phyloP scores from a whole-genome alignment of 2,329 filamentous ascomycete genomes.

The Coniella vitis region DNA sequence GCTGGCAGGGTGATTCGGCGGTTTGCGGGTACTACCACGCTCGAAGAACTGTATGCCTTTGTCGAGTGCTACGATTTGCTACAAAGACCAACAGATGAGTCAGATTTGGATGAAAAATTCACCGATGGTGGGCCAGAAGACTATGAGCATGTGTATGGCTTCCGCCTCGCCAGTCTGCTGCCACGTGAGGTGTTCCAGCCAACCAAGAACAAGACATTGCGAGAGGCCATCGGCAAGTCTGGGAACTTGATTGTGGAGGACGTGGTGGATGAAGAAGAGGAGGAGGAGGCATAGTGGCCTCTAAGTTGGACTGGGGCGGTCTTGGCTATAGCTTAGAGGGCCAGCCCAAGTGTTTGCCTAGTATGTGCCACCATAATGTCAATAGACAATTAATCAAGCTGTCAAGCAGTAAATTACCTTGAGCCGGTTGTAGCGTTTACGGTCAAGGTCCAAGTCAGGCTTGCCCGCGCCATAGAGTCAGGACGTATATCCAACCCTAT shows the following conservation, averaged over 20 bases:
- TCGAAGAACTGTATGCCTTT: conserved; percentile 93
- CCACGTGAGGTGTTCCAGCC: conserved; percentile 75
- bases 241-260: conserved; percentile 85
- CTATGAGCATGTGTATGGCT: conserved; percentile 79
- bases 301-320: too few species aligned
- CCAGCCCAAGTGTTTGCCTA: too few species aligned
- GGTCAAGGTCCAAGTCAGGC: too few species aligned
- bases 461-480: too few species aligned
- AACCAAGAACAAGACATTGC: conserved; percentile 57
- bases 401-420: too few species aligned
- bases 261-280: conserved; percentile 23
- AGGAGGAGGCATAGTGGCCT: conserved; percentile 3
- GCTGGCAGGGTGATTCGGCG: conserved; percentile 70
- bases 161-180: conserved; percentile 78
- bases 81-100: conserved; percentile 27
- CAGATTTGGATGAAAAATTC: conserved; percentile 25
- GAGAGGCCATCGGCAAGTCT: conserved; percentile 69
- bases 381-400: too few species aligned
- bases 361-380: not conserved
- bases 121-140: conserved; percentile 47
- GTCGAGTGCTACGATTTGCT: conserved; percentile 81
- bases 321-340: too few species aligned
- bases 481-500: too few species aligned
- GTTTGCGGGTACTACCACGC: conserved; percentile 60
- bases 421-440: too few species aligned